Evolutionary conservation across 805 yeast species (phyloP), one percentile per base, ranked within the genome.

Genomic region (Suhomyces sp.): DNA sequence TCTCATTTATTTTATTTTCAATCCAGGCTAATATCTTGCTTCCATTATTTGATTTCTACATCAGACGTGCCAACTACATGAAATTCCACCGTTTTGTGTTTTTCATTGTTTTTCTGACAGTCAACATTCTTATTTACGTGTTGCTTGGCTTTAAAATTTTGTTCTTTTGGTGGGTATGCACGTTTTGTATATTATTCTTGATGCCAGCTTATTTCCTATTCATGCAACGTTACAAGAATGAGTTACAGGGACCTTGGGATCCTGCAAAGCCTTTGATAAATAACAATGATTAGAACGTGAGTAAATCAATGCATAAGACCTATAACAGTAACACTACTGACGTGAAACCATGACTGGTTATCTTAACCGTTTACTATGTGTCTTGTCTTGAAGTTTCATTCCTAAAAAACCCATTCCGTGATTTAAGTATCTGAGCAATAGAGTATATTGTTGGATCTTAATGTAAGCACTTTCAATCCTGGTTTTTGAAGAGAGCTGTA

Each of bases 161-260:
- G 10, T 37, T 64, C 1, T 49, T 74, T 7, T 83, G 91, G 85
- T 19, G 72, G 2, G 33, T 61, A 1, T 51, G 74, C 5, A 79
- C 79, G 38, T 46, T 68, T 0, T 51, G 65, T 25, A 72, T 85
- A 1, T 56, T 70, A 2, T 58, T 83, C 6, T 63, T 76, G 2
- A 72, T 86, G 15, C 96, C 96, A 2, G 68, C 72, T 33, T 81
- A 86, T 61, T 82, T 86, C 48, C 59, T 86, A 31, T 71, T 70
- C 19, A 62, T 88, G 25, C 96, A 87, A 52, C 75, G 77, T 56
- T 86, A 86, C 54, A 87, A 87, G 57, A 85, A 80, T 53, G 95
- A 86, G 56, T 65, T 87, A 34, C 90, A 84, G 56, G 96, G 96
- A 0, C 96, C 96, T 1, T 87, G 96, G 96, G 96, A 87, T 55